Evolutionary conservation across 2,329 filamentous ascomycete species (phyloP), one percentile per base, ranked within the genome.

Genomic region (Cadophora malorum): DNA sequence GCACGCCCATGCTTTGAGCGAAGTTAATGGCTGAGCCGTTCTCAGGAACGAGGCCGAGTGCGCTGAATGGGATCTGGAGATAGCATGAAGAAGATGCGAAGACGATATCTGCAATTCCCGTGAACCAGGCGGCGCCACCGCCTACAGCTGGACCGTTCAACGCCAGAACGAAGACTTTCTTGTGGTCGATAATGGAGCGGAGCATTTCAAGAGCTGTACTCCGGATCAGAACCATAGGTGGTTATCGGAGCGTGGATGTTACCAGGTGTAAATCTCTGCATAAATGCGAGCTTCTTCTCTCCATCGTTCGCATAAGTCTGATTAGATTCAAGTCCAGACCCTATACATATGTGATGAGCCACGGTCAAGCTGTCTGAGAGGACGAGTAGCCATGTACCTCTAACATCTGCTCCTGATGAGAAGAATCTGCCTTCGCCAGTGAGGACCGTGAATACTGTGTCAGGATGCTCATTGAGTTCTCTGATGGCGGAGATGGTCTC

Each of bases 361-460:
- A 49, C 28, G 23, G 10, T 19, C 14, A 4, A 60, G 19, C 23
- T 45, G 25, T 25, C 10, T 21, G n/a, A n/a, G 21, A 12, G 1
- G 59, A 38, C 1, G 1, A 0, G 6, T 9, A 41, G 61, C 72
- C 3, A 28, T 28, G 23, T 70, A 76, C 80, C 79, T 72, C 78
- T 80, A 1, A 85, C 80, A 76, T 85, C 83, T 21, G 83, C 83
- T 21, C 83, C 83, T 0, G 82, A 81, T 23, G 80, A 82, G 72
- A 85, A 85, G 74, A 84, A 85, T 12, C 82, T 76, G 1, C 83
- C 83, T 70, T 83, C 82, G 21, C 83, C 83, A 0, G 83, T 85
- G 12, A 84, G 69, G 1, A 85, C 83, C 1, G 83, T 85, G 72
- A 85, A 84, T 16, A 84, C 74, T 5, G 83, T 85, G 49, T 81